These are phyloP conservation scores for Nepenthes gracilis DNA, from an alignment of 148 eudicot species.

Conservation along the genomic window DNA sequence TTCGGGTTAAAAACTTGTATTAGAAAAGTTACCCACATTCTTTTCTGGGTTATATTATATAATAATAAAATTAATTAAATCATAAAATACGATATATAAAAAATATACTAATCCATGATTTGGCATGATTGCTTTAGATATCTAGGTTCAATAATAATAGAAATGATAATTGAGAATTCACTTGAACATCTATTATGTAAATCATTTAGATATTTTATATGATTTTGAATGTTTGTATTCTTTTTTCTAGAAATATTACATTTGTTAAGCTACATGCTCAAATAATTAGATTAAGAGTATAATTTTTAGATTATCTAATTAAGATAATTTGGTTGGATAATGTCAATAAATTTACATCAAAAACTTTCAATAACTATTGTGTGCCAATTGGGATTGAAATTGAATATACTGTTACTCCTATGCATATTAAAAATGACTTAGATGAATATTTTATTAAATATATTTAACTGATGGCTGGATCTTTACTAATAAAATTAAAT, in stretches of 20 bases:
- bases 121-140: not conserved
- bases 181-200: not conserved
- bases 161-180: not conserved
- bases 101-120: not conserved
- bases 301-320: constrained; percentile 3
- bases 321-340: not conserved
- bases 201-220: too few species aligned
- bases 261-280: constrained; percentile 4
- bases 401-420: not conserved
- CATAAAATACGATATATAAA: not conserved
- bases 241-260: not conserved
- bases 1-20: too few species aligned
- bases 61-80: too few species aligned
- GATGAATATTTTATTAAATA: not conserved
- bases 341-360: not conserved
- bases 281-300: not conserved
- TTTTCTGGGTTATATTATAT: too few species aligned
- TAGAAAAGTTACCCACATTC: too few species aligned
- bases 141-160: not conserved
- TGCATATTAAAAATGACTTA: not conserved
- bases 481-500: not conserved
- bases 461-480: not conserved
- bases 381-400: not conserved
- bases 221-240: too few species aligned
- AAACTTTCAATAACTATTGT: constrained; percentile 1